Base-by-base conservation (phyloP, 768 basidiomycete genomes). In the Crucibulum laeve region DNA sequence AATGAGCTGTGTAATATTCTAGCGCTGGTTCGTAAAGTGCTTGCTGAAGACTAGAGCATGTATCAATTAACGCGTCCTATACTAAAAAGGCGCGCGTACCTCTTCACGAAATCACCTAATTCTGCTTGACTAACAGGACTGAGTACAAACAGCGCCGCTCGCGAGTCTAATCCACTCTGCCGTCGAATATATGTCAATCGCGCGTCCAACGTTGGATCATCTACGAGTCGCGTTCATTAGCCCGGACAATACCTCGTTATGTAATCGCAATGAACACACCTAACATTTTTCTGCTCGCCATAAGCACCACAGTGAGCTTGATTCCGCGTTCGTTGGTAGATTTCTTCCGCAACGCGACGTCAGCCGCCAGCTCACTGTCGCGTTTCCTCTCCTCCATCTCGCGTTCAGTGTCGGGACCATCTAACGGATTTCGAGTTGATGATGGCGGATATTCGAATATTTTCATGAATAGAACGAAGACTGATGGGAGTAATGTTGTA, bases 1-100 rank as follows among this genome's bases (percentile, higher is more conserved):
- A 93, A 58, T 97, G 95, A 2, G 84, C 74, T 0, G 86, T 87
- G 61, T 97, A 99, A 58, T 95, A 97, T 45, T 98, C 96, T 35
- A 93, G 59, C 0, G 94, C 91, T 2, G 91, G 77, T 23, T 95
- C 92, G 53, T 84, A 87, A 2, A 98, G 65, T 0, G 94, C 92
- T 51, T 87, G 82, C 62, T 95, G 91, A 10, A 99, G 75, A 58
- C 89, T 91, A 54, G 13, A 50, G 41, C 18, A 28, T 19, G 30
- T 28, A 51, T 33, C 22, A 38, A 37, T 52, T 11, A 47, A 22
- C 26, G 25, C n/a, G 25, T 14, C 13, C 41, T 23, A 25, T 33
- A 24, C 4, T 4, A 28, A 44, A 21, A n/a, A 15, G 1, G 25
- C 25, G 40, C 11, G 49, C 51, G 33, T 49, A 88, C 89, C 89